Evolutionary conservation across 768 basidiomycete genomes (phyloP), one percentile per base, ranked within the genome.

Genomic region (Tricholoma hemisulphureum): DNA sequence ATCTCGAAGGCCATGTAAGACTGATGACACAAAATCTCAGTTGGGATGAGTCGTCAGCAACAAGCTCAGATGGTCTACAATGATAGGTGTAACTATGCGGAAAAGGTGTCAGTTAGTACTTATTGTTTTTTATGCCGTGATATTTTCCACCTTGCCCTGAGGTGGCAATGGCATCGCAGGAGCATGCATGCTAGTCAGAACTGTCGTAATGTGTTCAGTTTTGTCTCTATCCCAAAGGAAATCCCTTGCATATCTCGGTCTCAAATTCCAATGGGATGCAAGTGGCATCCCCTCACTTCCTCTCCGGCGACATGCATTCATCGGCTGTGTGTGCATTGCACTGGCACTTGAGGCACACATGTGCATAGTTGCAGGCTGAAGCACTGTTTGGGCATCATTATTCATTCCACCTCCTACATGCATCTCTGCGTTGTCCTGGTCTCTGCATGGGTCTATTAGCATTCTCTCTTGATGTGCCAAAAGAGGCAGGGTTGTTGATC

Each of bases 41-140:
- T 68, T 68, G 0, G 68, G 67, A 56, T 71, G 68, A 13, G n/a
- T 9, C 1, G 23, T 20, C 3, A 69, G 53, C 18, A 63, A 45
- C 2, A 23, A 11, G 32, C 63, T 55, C 50, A 70, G 58, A 0
- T 11, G 41, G 28, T 62, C 58, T 2, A 65, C 58, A 3, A 67
- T 57, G 53, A 70, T 60, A 0, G 66, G 68, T 2, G 63, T 60
- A 3, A 63, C 56, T 43, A 71, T 58, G 5, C 52, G 5, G 57
- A 71, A 65, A 1, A 67, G 58, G 35, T 63, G 37, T 11, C 50
- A 57, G 16, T 13, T 1, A 26, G 13, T 9, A 6, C 16, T 2
- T 21, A 14, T 1, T 6, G 48, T 1, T 2, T 11, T 18, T 13
- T 1, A 3, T 1, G 18, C 10, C 2, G 41, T 10, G 2, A 49